phyloP scores from a whole-genome alignment of 208 protist genomes.

The Blastocrithidia nonstop region DNA sequence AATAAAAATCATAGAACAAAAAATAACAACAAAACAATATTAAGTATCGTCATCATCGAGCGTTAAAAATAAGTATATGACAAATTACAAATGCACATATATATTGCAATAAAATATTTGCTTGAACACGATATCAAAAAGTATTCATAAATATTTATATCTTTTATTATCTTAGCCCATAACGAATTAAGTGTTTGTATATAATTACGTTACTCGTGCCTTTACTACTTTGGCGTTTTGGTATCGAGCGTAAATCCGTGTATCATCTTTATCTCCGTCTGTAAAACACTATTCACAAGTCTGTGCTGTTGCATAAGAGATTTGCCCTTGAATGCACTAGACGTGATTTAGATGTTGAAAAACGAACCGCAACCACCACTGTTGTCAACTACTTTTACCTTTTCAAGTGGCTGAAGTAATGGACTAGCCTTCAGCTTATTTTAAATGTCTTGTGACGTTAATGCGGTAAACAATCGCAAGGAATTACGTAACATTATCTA shows the following conservation, averaged over 20 bases:
- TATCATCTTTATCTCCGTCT: constrained; percentile 66
- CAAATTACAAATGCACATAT: background rate
- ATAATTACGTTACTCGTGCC: constrained; percentile 2
- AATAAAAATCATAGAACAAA: too few relatives aligned
- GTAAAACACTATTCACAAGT: constrained; percentile 64
- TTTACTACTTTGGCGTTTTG: constrained; percentile 5
- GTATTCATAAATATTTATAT: background rate
- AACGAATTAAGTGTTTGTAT: constrained; percentile 3
- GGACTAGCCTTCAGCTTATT: constrained; percentile 42
- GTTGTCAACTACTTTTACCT: constrained; percentile 45
- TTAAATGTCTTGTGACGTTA: constrained; percentile 51
- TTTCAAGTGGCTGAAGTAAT: constrained; percentile 29
- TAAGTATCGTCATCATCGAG: too few relatives aligned
- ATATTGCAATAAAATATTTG: background rate
- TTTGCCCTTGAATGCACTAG: constrained; percentile 53
- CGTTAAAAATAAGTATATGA: background rate
- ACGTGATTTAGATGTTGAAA: constrained; percentile 67
- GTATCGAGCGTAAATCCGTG: constrained; percentile 79
- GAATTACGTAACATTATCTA: constrained; percentile 7
- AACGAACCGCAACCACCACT: constrained; percentile 75
- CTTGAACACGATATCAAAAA: background rate
- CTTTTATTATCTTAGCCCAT: background rate
- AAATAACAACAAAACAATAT: too few relatives aligned
- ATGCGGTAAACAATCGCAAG: constrained; percentile 7
- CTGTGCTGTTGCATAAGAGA: constrained; percentile 74